A percentile compares a stretch with the other conserved stretches of the same genome.
Evolutionary conservation across 345 rosid genomes (phyloP).

Genomic region (Arabidopsis arenosa): DNA sequence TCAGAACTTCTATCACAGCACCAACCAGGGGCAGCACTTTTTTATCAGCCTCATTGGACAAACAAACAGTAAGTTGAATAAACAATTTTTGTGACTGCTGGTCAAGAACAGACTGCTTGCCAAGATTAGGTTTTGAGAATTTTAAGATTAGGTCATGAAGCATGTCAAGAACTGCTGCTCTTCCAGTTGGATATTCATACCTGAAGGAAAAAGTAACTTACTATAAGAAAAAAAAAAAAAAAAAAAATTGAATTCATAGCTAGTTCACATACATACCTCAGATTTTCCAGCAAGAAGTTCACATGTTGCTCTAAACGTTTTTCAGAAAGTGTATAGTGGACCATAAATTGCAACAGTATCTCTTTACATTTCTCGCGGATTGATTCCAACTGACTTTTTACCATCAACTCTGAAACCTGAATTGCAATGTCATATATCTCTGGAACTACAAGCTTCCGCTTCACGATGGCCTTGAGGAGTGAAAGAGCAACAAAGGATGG

Average conservation of each 20-base stretch:
- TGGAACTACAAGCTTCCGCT: slow-evolving; percentile 77
- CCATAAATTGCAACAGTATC: slow-evolving; percentile 76
- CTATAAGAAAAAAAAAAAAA: slow-evolving; percentile 19
- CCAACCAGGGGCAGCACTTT: slow-evolving; percentile 66
- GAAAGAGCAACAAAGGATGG: slow-evolving; percentile 71
- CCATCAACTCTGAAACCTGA: slow-evolving; percentile 79
- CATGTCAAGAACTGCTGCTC: slow-evolving; percentile 91
- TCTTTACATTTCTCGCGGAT: slow-evolving; percentile 79
- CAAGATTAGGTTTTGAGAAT: slow-evolving; percentile 47
- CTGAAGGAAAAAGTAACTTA: slow-evolving; percentile 49
- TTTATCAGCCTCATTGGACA: slow-evolving; percentile 68
- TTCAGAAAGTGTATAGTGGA: slow-evolving; percentile 68
- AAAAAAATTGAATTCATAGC: slow-evolving; percentile 7
- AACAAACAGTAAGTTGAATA: slow-evolving; percentile 59
- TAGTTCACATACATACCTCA: slow-evolving; percentile 58
- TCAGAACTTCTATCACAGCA: slow-evolving; percentile 60
- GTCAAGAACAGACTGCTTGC: slow-evolving; percentile 54
- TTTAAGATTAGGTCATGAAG: slow-evolving; percentile 70
- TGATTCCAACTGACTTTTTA: slow-evolving; percentile 73
- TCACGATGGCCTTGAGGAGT: slow-evolving; percentile 78
- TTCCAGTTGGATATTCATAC: slow-evolving; percentile 83
- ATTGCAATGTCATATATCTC: slow-evolving; percentile 79
- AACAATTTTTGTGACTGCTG: slow-evolving; percentile 61
- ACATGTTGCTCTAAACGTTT: slow-evolving; percentile 71
- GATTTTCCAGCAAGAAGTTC: slow-evolving; percentile 63